Percentiles rank a stretch among this genome's conserved stretches.
These are phyloP conservation scores for Pestalotiopsis fici DNA, from an alignment of 2,329 filamentous ascomycete species.

Conservation along the genomic window DNA sequence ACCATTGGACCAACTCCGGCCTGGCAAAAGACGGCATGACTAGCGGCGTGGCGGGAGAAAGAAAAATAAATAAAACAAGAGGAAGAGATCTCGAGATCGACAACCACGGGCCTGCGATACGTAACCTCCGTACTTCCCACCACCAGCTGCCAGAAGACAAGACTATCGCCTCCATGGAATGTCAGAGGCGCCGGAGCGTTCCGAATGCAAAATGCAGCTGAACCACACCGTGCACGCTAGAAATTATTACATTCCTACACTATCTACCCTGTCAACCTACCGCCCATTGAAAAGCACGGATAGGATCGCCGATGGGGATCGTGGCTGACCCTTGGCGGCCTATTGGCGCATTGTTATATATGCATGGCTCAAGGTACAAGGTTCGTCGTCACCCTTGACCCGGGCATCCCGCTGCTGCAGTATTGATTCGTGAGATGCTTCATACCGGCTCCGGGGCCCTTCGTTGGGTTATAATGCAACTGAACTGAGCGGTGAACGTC, in stretches of 20 bases:
- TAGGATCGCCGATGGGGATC: slow-evolving; percentile 3
- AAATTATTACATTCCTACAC: background rate
- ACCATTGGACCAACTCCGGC: background rate
- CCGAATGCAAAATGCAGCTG: background rate
- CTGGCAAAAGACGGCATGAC: background rate
- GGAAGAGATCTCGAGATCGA: background rate
- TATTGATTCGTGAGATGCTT: background rate
- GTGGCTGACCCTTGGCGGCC: slow-evolving; percentile 3
- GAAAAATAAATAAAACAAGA: background rate
- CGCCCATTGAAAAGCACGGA: background rate
- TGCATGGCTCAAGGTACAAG: background rate
- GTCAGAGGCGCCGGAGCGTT: background rate
- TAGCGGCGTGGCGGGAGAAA: background rate
- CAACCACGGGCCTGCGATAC: background rate
- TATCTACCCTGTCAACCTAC: background rate
- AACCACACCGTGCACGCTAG: background rate
- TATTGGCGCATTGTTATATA: background rate
- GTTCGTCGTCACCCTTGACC: background rate
- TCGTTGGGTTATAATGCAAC: background rate
- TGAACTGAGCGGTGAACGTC: background rate
- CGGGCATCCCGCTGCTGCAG: background rate
- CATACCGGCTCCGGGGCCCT: background rate
- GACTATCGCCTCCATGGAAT: background rate
- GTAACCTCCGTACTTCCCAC: background rate
- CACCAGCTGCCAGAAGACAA: background rate